A percentile compares a stretch with the other conserved stretches of the same genome.
phyloP scores from a whole-genome alignment of 2,329 filamentous ascomycete genomes.

The Penicillium sp. region DNA sequence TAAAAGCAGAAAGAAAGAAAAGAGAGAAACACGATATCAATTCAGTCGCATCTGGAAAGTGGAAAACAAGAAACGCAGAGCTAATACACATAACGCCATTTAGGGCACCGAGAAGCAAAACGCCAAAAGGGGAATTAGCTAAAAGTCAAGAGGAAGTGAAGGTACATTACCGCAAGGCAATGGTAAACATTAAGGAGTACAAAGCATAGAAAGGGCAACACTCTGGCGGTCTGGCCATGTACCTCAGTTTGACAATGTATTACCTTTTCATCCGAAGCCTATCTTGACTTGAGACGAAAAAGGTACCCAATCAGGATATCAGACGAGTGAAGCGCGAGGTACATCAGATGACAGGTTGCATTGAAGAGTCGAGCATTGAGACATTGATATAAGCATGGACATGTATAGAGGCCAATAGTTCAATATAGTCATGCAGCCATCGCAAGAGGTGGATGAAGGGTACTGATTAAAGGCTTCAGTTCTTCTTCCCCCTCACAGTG shows the following conservation, averaged over 20 bases:
- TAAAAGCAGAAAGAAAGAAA: not conserved
- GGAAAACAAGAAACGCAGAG: not conserved
- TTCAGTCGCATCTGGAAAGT: not conserved
- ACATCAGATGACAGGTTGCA: no score
- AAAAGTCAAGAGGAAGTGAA: conserved; percentile 1
- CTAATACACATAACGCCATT: conserved; percentile 8
- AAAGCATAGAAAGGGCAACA: not conserved
- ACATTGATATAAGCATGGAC: not conserved
- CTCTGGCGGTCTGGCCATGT: not conserved
- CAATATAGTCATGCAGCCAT: not conserved
- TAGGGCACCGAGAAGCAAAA: conserved; percentile 6
- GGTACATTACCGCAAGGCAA: not conserved
- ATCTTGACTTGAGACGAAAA: not conserved
- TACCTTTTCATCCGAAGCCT: not conserved
- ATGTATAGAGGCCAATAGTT: not conserved
- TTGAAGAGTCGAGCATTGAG: not conserved
- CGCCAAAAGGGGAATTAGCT: conserved; percentile 15
- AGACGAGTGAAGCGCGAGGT: not conserved
- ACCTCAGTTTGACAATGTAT: not conserved
- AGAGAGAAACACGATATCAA: not conserved
- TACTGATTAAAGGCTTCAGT: conserved; percentile 4
- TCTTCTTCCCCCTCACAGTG: conserved; percentile 23
- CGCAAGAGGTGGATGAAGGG: not conserved
- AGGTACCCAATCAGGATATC: not conserved
- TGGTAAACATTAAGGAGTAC: conserved; percentile 3